A percentile compares a stretch with the other conserved stretches of the same genome.
Evolutionary conservation across 2,329 filamentous ascomycete genomes (phyloP).

Genomic region (Fusarium subglutinans): DNA sequence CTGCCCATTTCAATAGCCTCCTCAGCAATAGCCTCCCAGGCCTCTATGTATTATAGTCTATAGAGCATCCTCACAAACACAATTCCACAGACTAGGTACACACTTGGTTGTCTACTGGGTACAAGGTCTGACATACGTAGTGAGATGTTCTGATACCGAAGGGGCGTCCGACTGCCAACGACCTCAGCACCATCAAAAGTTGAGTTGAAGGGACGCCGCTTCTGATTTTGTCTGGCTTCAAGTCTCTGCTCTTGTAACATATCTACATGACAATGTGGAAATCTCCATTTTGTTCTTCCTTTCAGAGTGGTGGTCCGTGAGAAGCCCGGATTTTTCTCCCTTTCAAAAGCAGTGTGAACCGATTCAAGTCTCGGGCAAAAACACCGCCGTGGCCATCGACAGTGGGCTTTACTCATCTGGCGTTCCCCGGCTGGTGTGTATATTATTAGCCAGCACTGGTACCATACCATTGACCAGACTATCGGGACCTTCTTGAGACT

Average conservation of each 20-base stretch:
- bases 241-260: not conserved
- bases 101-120: not conserved
- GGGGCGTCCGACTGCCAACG: not conserved
- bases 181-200: not conserved
- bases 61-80: not conserved
- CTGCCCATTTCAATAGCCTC: not conserved
- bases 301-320: not conserved
- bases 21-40: not conserved
- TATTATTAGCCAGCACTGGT: not conserved
- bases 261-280: not conserved
- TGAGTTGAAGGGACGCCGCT: not conserved
- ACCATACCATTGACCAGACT: not conserved
- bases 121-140: not conserved
- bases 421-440: not conserved
- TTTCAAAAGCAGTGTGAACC: slow-evolving; percentile 3
- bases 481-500: not conserved
- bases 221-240: not conserved
- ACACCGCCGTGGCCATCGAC: slow-evolving; percentile 1
- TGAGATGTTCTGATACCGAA: not conserved
- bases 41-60: not conserved
- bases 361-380: not conserved
- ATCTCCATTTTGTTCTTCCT: not conserved
- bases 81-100: not conserved
- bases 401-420: not conserved
- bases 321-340: not conserved